These are phyloP conservation scores for Dianthus caryophyllus DNA, from an alignment of 148 eudicot genomes.

Conservation along the genomic window DNA sequence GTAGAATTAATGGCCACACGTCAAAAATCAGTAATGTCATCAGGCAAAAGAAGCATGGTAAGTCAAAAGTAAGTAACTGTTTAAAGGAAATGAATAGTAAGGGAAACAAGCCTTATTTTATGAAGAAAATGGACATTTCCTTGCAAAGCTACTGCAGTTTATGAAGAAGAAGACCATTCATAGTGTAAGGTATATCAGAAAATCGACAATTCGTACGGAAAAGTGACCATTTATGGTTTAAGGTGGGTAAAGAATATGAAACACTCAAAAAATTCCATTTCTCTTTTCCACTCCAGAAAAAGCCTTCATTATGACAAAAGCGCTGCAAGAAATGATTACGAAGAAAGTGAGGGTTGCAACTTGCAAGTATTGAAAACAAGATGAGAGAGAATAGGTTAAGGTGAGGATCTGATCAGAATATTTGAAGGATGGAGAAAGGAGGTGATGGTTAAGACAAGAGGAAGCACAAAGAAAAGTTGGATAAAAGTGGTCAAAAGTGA, in stretches of 20 bases:
- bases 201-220: neutral
- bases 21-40: neutral
- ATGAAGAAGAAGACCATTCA: neutral
- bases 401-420: too few relatives aligned
- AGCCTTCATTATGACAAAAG: too few relatives aligned
- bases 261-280: too few relatives aligned
- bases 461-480: too few relatives aligned
- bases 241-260: neutral
- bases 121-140: neutral
- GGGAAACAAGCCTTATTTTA: neutral
- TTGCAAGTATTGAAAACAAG: too few relatives aligned
- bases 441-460: too few relatives aligned
- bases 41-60: neutral
- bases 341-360: too few relatives aligned
- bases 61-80: neutral
- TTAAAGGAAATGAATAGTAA: neutral
- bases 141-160: too few relatives aligned
- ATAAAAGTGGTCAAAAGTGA: too few relatives aligned
- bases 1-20: neutral
- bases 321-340: too few relatives aligned
- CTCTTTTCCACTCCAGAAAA: too few relatives aligned
- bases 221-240: neutral
- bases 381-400: too few relatives aligned
- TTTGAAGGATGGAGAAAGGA: neutral
- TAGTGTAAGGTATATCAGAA: neutral